A percentile compares a stretch with the other conserved stretches of the same genome.
Evolutionary conservation across 805 yeast genomes (phyloP).

Genomic region (Kockiozyma suomiensis): DNA sequence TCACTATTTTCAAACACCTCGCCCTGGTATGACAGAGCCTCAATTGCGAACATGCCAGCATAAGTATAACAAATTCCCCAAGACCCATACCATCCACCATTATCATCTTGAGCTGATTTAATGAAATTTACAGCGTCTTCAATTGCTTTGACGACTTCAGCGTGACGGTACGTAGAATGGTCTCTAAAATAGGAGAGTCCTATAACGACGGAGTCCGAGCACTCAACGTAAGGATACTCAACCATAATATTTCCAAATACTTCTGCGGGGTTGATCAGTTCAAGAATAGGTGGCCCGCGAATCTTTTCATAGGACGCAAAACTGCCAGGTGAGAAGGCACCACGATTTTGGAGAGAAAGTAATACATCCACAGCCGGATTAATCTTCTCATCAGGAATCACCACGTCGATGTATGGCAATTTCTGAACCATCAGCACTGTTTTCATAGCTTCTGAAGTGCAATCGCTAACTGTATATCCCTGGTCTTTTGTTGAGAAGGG

Average conservation of each 20-base stretch:
- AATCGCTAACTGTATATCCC: slow-evolving; percentile 95
- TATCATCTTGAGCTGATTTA: slow-evolving; percentile 63
- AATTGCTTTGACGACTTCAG: slow-evolving; percentile 70
- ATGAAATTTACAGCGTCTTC: slow-evolving; percentile 74
- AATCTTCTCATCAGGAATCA: slow-evolving; percentile 58
- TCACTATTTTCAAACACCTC: slow-evolving; percentile 62
- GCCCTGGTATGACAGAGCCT: slow-evolving; percentile 77
- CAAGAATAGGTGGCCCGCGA: slow-evolving; percentile 76
- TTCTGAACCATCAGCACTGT: slow-evolving; percentile 90
- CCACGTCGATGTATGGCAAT: slow-evolving; percentile 55
- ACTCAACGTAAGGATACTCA: slow-evolving; percentile 97
- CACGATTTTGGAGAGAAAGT: slow-evolving; percentile 74
- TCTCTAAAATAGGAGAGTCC: slow-evolving; percentile 80
- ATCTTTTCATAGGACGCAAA: slow-evolving; percentile 89
- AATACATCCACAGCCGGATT: slow-evolving; percentile 75
- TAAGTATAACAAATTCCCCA: slow-evolving; percentile 98
- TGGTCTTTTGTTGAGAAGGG: slow-evolving; percentile 95
- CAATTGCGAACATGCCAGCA: slow-evolving; percentile 97
- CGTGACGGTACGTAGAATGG: slow-evolving; percentile 63
- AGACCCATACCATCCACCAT: slow-evolving; percentile 97
- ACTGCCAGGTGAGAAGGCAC: slow-evolving; percentile 81
- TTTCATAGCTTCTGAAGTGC: slow-evolving; percentile 94
- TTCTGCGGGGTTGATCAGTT: slow-evolving; percentile 89
- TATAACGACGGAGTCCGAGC: slow-evolving; percentile 92
- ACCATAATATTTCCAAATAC: slow-evolving; percentile 98